phyloP scores from a whole-genome alignment of 2,329 filamentous ascomycete genomes.

The Dothidotthia symphoricarpi region DNA sequence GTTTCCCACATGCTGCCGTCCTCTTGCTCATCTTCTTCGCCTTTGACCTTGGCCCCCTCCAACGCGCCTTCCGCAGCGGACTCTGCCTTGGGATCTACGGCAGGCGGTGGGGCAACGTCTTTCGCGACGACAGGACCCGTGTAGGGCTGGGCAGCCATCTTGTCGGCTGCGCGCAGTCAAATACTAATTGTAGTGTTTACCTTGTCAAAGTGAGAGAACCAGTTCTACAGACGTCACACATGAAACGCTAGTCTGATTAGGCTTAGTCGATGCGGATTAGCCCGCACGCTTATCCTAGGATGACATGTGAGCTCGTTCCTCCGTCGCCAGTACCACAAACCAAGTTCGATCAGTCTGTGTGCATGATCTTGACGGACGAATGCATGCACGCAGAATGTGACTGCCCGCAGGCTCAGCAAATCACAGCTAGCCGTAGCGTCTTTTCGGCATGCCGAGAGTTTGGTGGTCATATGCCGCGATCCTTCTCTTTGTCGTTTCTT shows the following conservation, averaged over 20 bases:
- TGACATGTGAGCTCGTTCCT: constrained; percentile 10
- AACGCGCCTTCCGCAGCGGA: constrained; percentile 15
- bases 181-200: too few species aligned
- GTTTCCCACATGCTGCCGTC: constrained; percentile 34
- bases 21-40: constrained; percentile 13
- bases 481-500: constrained; percentile 20
- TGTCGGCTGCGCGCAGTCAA: too few species aligned
- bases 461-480: constrained; percentile 2
- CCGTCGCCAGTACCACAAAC: constrained; percentile 13
- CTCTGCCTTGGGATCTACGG: constrained; percentile 17
- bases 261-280: too few species aligned
- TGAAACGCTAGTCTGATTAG: too few species aligned
- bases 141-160: constrained; percentile 16
- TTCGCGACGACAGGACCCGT: constrained; percentile 31
- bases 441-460: constrained; percentile 16
- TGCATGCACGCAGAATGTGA: constrained; percentile 1
- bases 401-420: constrained; percentile 3
- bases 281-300: not conserved
- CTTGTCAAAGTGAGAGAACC: too few species aligned
- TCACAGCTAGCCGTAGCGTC: constrained; percentile 1
- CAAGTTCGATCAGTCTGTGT: not conserved
- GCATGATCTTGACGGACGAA: constrained; percentile 7
- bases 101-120: constrained; percentile 19
- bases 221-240: too few species aligned
- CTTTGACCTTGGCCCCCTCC: constrained; percentile 7